Base-by-base conservation (phyloP, 73 alveolate genomes). In the Tetrahymena borealis region DNA sequence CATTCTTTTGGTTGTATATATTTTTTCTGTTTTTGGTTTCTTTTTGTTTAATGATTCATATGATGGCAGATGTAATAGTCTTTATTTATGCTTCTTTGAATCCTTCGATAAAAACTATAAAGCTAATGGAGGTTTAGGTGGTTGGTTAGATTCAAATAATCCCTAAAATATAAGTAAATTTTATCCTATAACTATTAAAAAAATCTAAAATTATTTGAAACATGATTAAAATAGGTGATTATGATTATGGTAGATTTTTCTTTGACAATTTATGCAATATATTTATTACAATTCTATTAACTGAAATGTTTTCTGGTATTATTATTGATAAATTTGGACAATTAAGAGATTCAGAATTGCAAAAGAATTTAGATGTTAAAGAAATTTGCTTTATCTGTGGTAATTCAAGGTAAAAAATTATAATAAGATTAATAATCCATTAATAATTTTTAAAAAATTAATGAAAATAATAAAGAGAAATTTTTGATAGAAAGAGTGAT, bases 301-400 rank as follows among this genome's bases (percentile, higher is more conserved):
- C 94, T 60, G 41, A 93, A 39, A 93, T 93, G 79, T 90, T 95
- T 31, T 93, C 93, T 40, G 97, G 97, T 94, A 98, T 98, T 94
- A 98, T 98, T 94, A 97, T 97, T 94, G 99, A 97, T 93, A 98
- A 98, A 41, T 98, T 98, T 93, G 98, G 98, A 3, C 97, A 96
- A 32, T 94, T 98, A 42, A 97, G 99, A 98, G 98, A 97, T 60
- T 94, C 95, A 42, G 95, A 97, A 94, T 95, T 94, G 78, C 95
- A 96, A 91, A 97, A 97, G 94, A 94, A 94, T 15, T 95, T 94
- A 79, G 99, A 97, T 90, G 96, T 97, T 93, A 98, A 98, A 60
- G 97, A 97, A 92, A 97, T 94, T 43, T 98, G 99, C 94, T 97
- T 98, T 77, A 98, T 98, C 13, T 98, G 99, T 94, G 98, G 99